phyloP scores from a whole-genome alignment of 2,329 filamentous ascomycete species.

The Amphichorda felina region DNA sequence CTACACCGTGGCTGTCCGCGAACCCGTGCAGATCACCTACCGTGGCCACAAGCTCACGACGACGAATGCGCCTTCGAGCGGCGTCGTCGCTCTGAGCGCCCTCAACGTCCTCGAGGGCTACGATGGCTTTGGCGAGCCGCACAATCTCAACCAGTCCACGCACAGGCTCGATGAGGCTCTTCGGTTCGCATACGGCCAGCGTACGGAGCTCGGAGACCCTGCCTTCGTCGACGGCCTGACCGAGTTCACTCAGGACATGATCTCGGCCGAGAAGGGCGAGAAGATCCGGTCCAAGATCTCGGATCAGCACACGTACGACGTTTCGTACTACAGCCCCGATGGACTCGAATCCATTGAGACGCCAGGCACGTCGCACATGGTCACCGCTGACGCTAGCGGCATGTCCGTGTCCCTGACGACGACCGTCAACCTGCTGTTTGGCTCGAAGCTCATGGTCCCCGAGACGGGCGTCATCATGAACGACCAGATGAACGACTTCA shows the following conservation, averaged over 20 bases:
- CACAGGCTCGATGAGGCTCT: conserved; percentile 79
- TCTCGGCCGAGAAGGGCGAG: conserved; percentile 49
- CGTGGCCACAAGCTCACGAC: conserved; percentile 58
- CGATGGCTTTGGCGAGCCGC: conserved; percentile 44
- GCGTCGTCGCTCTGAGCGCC: conserved; percentile 57
- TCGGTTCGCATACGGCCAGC: conserved; percentile 67
- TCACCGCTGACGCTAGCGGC: conserved; percentile 56
- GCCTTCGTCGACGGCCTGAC: conserved; percentile 51
- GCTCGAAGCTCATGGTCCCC: conserved; percentile 62
- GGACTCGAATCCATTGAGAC: conserved; percentile 41
- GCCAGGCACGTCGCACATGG: conserved; percentile 56
- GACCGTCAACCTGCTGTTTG: conserved; percentile 73
- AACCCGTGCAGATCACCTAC: conserved; percentile 50
- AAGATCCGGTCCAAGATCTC: conserved; percentile 34
- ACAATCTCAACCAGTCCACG: conserved; percentile 47
- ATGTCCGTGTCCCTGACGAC: conserved; percentile 68
- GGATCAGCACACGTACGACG: conserved; percentile 22
- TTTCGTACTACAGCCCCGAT: conserved; percentile 30
- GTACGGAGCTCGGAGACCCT: conserved; percentile 66
- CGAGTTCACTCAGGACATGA: conserved; percentile 48
- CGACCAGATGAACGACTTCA: conserved; percentile 60
- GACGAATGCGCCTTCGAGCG: conserved; percentile 61
- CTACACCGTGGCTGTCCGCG: conserved; percentile 55
- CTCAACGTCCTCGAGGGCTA: conserved; percentile 70
- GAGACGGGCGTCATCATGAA: conserved; percentile 72